phyloP scores from a whole-genome alignment of 2,329 filamentous ascomycete species.

The Magnaporthiopsis rhizophila region DNA sequence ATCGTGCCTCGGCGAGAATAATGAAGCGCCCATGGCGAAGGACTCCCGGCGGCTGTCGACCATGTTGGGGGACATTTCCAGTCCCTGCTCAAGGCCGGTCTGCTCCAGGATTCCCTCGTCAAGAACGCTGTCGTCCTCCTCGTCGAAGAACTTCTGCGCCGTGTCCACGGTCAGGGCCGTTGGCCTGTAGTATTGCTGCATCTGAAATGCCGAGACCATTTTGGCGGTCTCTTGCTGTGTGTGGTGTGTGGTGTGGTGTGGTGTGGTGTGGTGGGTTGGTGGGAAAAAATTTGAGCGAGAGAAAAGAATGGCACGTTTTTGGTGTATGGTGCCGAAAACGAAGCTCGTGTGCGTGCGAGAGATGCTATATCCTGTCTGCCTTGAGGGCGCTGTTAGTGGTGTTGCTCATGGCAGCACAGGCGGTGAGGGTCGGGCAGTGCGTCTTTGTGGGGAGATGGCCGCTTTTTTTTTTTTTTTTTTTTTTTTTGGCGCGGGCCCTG shows the following conservation, averaged over 20 bases:
- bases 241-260: not conserved
- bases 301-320: too few species aligned
- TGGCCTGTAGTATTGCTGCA: conserved; percentile 44
- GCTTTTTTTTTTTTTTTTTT: conserved; percentile 6
- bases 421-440: conserved; percentile 2
- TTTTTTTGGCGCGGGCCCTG: not conserved
- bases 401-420: not conserved
- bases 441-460: not conserved
- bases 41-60: conserved; percentile 55
- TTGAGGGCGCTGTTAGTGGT: not conserved
- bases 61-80: conserved; percentile 58
- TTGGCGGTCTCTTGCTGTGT: conserved; percentile 11
- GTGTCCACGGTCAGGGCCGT: conserved; percentile 46
- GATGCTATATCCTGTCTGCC: not conserved
- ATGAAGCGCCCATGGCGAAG: conserved; percentile 46
- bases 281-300: too few species aligned
- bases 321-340: not conserved
- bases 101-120: conserved; percentile 55
- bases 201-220: conserved; percentile 45
- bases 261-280: not conserved
- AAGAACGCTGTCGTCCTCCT: conserved; percentile 51
- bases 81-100: conserved; percentile 49
- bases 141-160: conserved; percentile 49
- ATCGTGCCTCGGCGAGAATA: conserved; percentile 59
- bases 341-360: conserved; percentile 1